Evolutionary conservation across 225 moss, liverwort and hornwort genomes (phyloP).

Genomic region (Polytrichum commune): DNA sequence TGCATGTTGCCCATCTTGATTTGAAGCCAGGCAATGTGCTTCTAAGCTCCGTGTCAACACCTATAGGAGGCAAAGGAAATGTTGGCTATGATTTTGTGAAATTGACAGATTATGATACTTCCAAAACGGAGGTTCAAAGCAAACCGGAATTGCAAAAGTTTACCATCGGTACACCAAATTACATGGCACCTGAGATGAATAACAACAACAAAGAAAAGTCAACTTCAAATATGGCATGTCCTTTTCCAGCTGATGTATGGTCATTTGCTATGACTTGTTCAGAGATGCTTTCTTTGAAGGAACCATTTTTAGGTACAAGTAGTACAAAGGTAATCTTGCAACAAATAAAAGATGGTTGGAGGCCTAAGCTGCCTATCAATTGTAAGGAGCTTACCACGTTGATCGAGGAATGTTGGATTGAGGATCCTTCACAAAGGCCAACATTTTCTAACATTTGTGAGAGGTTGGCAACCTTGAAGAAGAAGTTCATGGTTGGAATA

Average conservation of each 20-base stretch:
- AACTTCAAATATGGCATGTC: not conserved
- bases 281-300: not conserved
- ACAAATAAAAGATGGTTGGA: not conserved
- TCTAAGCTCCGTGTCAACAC: not conserved
- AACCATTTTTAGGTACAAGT: not conserved
- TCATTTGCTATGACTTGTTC: not conserved
- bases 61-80: too few species aligned
- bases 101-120: not conserved
- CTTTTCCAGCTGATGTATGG: not conserved
- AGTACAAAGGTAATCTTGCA: not conserved
- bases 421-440: not conserved
- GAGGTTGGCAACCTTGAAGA: not conserved
- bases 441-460: not conserved
- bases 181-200: not conserved
- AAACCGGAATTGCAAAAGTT: not conserved
- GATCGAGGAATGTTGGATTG: not conserved
- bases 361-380: not conserved
- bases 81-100: not conserved
- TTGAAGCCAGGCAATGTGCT: conserved; percentile 7
- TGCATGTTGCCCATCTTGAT: conserved; percentile 3
- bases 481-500: not conserved
- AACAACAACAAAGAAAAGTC: not conserved
- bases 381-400: not conserved
- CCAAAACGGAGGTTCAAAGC: not conserved
- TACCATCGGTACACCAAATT: not conserved